Base-by-base conservation (phyloP, 1,139 yeast genomes). In the Zygosaccharomyces pseudobailii region DNA sequence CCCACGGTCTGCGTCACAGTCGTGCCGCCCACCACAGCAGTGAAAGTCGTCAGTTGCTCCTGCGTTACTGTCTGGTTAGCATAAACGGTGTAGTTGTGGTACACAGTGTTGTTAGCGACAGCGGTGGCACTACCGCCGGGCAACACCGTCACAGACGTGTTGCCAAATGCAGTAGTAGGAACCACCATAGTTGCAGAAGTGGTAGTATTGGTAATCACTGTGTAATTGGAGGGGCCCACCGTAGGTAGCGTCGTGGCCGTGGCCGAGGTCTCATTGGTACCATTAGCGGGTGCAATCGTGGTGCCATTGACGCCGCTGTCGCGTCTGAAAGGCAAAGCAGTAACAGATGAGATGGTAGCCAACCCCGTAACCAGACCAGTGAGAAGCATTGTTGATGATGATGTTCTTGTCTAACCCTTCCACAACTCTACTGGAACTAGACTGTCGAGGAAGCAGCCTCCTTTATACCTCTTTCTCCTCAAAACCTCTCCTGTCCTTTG, bases 11-110 rank as follows among this genome's bases (percentile, higher is more conserved):
- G 21, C 7, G 31, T 38, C 24, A 28, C 32, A 19, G 41, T 38
- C 10, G 33, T 20, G 22, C 41, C 41, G 19, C 41, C 41, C 21
- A 38, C 33, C 7, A 38, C 33, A 5, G 41, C 41, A 8, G 41
- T 38, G 25, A 28, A 38, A 20, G 41, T 38, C 7, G 33, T 30
- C 19, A 30, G 5, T 19, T 30, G 33, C 33, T 30, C 33, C 33
- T 30, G 33, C 19, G 33, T 30, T 1, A 30, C 33, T 5, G 33
- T 30, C 33, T 30, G 19, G 33, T 30, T 30, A 4, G 6, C 19
- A 19, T 30, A 30, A 5, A 38, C 23, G 23, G 41, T 38, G 23
- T 28, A 20, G 19, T 30, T 38, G n/a, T 38, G 23, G 34, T 38
- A 38, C 30, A 27, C 25, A 17, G 41, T 38, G 24, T 19, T 27